Conservation (phyloP, 768 basidiomycete genomes). For the Tricholoma sp. region DNA sequence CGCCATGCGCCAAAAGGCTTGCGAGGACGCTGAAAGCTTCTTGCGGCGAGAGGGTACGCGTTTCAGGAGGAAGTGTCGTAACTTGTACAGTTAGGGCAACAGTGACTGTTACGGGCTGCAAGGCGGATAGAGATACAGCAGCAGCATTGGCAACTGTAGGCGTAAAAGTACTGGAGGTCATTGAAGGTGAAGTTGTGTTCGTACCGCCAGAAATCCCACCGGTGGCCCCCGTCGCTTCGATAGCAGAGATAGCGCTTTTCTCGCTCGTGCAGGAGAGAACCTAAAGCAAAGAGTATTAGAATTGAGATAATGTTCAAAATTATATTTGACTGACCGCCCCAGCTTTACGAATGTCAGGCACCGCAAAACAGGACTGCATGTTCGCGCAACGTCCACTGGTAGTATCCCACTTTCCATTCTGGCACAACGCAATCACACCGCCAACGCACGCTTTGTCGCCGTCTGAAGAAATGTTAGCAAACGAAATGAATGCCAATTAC, state of each 20-base stretch:
- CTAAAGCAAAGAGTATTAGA: slow-evolving; percentile 20
- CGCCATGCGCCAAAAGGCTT: slow-evolving; percentile 27
- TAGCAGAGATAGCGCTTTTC: slow-evolving; percentile 38
- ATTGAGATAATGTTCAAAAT: not conserved
- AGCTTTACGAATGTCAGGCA: slow-evolving; percentile 36
- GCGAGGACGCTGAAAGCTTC: slow-evolving; percentile 38
- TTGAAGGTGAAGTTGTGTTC: slow-evolving; percentile 10
- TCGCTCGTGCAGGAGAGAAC: slow-evolving; percentile 48
- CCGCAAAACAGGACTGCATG: slow-evolving; percentile 43
- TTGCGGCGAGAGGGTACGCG: slow-evolving; percentile 38
- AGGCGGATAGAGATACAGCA: not conserved
- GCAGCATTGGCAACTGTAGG: slow-evolving; percentile 2
- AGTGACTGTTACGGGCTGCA: slow-evolving; percentile 27
- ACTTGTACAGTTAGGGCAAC: slow-evolving; percentile 20
- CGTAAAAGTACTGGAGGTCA: not conserved
- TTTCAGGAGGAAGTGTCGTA: slow-evolving; percentile 29
- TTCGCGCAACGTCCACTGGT: slow-evolving; percentile 29
- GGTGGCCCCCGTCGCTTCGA: slow-evolving; percentile 41
- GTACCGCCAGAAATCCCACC: slow-evolving; percentile 32
- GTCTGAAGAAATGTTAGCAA: slow-evolving; percentile 20
- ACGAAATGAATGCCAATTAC: not conserved
- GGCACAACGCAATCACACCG: slow-evolving; percentile 35
- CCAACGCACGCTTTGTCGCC: slow-evolving; percentile 42
- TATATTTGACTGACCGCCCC: slow-evolving; percentile 39
- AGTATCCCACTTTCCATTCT: slow-evolving; percentile 34